These are phyloP conservation scores for Colletotrichum tabaci DNA, from an alignment of 2,329 filamentous ascomycete genomes.

Conservation along the genomic window DNA sequence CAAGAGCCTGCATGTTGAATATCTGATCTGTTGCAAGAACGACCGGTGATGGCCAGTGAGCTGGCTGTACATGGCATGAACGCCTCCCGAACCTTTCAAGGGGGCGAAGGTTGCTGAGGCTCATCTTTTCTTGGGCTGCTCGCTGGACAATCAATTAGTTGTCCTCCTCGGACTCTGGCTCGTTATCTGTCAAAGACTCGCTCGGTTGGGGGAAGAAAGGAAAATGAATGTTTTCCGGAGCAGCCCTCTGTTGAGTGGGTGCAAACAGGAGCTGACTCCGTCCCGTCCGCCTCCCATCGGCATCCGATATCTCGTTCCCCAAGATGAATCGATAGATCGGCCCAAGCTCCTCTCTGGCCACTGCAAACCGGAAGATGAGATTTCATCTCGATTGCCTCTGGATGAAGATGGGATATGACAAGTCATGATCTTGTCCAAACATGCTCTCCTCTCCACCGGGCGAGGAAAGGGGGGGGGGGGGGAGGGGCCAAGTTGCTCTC, in stretches of 20 bases:
- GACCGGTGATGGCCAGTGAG: not conserved
- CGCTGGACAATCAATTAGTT: too few relatives aligned
- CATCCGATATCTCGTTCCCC: not conserved
- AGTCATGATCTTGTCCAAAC: not conserved
- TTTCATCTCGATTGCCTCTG: not conserved
- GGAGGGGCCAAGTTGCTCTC: too few relatives aligned
- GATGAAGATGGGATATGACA: not conserved
- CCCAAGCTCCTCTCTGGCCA: not conserved
- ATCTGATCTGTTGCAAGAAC: not conserved
- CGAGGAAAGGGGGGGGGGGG: not conserved
- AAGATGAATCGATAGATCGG: not conserved
- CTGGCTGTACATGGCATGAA: slow-evolving; percentile 2
- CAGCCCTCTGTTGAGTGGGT: not conserved
- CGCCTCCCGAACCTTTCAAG: too few relatives aligned
- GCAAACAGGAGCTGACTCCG: not conserved
- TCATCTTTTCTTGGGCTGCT: too few relatives aligned
- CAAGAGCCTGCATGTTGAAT: not conserved
- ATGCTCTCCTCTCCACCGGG: not conserved
- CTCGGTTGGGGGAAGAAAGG: not conserved
- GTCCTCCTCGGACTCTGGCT: not conserved
- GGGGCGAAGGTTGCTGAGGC: too few relatives aligned
- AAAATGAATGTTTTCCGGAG: too few relatives aligned
- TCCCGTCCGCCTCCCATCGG: not conserved
- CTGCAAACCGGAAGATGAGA: slow-evolving; percentile 14
- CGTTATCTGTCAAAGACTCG: not conserved